Conservation (phyloP, 2,329 filamentous ascomycete genomes). For the Plectosphaerella cucumerina region DNA sequence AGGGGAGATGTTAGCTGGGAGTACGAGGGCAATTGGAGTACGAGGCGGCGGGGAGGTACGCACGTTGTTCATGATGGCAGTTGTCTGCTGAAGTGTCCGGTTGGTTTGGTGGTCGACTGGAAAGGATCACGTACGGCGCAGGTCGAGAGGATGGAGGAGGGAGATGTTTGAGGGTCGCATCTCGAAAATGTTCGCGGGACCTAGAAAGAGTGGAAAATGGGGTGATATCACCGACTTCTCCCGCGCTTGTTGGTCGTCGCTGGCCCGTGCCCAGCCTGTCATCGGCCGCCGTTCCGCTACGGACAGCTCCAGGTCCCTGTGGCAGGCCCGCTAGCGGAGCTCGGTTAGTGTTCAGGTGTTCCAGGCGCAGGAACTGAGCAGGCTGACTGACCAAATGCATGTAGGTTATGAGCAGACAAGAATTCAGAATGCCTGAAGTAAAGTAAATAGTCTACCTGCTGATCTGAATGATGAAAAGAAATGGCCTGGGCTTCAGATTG, state of each 20-base stretch:
- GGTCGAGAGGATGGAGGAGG: neutral
- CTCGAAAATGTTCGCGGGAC: constrained; percentile 1
- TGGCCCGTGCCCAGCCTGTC: neutral
- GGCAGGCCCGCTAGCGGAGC: no score
- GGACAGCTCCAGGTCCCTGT: no score
- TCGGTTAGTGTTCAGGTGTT: no score
- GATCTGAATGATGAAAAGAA: no score
- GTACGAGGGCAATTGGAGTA: neutral
- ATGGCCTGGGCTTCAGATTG: no score
- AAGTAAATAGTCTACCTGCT: no score
- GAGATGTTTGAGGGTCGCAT: neutral
- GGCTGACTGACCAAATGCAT: no score
- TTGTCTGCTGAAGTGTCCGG: constrained; percentile 6
- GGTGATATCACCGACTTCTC: constrained; percentile 5
- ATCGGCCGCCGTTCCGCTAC: no score
- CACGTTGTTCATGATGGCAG: constrained; percentile 51
- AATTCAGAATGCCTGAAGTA: no score
- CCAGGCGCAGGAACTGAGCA: no score
- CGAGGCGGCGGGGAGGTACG: constrained; percentile 17
- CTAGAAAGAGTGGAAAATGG: constrained; percentile 1
- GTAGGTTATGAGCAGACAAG: no score
- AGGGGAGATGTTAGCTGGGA: constrained; percentile 18
- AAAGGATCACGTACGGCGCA: neutral
- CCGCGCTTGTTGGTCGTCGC: neutral
- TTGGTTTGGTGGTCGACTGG: neutral